phyloP scores from a whole-genome alignment of 805 yeast genomes.

The Danielia oregonensis region DNA sequence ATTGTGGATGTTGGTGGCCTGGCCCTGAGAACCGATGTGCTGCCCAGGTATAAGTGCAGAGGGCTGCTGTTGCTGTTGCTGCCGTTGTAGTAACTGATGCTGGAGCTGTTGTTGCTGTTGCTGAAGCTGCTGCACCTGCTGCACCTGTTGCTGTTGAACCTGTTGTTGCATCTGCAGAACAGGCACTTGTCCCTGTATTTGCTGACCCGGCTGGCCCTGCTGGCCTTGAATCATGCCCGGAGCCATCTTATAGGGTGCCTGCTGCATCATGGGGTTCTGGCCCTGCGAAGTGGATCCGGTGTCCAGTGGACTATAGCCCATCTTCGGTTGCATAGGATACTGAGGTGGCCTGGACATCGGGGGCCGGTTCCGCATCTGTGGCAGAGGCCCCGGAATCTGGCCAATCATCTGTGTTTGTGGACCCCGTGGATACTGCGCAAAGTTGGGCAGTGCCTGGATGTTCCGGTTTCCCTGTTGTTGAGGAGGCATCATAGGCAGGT shows the following conservation, averaged over 20 bases:
- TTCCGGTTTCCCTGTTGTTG: slow-evolving; percentile 12
- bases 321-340: slow-evolving; percentile 2
- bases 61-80: neutral
- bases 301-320: slow-evolving; percentile 2
- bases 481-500: slow-evolving; percentile 8
- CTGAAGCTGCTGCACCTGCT: slow-evolving; percentile 5
- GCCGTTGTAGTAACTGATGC: slow-evolving; percentile 2
- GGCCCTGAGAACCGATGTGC: no score
- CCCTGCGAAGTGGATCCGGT: neutral
- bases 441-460: slow-evolving; percentile 14
- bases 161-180: slow-evolving; percentile 4
- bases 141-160: slow-evolving; percentile 1
- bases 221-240: slow-evolving; percentile 2
- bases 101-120: slow-evolving; percentile 4
- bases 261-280: neutral
- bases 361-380: neutral
- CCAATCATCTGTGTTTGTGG: neutral
- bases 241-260: neutral
- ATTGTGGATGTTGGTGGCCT: neutral
- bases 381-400: neutral
- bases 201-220: slow-evolving; percentile 5
- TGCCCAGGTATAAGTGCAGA: no score
- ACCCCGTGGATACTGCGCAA: neutral
- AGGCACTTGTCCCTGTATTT: slow-evolving; percentile 3
- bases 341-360: neutral